Conservation (phyloP, 1,139 yeast genomes). For the Saccharomyces hybrid region DNA sequence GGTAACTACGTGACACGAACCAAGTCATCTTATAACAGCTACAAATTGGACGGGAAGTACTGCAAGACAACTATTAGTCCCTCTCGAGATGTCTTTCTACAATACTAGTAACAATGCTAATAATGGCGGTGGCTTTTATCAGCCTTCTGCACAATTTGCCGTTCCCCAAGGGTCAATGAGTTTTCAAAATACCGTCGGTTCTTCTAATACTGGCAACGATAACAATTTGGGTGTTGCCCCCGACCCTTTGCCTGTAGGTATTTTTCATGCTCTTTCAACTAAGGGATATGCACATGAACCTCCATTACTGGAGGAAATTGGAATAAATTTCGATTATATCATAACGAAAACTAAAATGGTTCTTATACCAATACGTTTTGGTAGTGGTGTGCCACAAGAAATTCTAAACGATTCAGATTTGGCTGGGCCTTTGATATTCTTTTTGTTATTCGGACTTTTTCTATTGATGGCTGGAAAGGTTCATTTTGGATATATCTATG, state of each 20-base stretch:
- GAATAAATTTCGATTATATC: conserved; percentile 86
- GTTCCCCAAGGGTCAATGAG: conserved; percentile 33
- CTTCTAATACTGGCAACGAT: conserved; percentile 5
- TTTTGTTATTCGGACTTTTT: conserved; percentile 79
- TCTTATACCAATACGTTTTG: conserved; percentile 61
- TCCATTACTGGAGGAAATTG: conserved; percentile 83
- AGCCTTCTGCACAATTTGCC: conserved; percentile 27
- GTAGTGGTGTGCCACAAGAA: conserved; percentile 40
- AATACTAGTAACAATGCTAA: conserved; percentile 9
- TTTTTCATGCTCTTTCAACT: conserved; percentile 88
- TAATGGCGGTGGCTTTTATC: conserved; percentile 21
- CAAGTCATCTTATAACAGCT: not conserved
- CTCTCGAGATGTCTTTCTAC: not conserved
- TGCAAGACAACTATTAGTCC: not conserved
- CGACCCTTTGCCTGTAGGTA: conserved; percentile 59
- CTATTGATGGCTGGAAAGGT: conserved; percentile 81
- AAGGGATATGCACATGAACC: conserved; percentile 93
- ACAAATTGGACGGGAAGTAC: not conserved
- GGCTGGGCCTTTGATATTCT: conserved; percentile 92
- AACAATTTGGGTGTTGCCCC: conserved; percentile 18
- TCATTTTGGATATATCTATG: conserved; percentile 94
- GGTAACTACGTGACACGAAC: not conserved
- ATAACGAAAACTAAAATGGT: conserved; percentile 80
- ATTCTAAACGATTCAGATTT: conserved; percentile 86
- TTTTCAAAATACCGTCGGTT: conserved; percentile 12